A percentile compares a stretch with the other conserved stretches of the same genome.
Evolutionary conservation across 257 asterid species (phyloP).

Genomic region (Striga asiatica): DNA sequence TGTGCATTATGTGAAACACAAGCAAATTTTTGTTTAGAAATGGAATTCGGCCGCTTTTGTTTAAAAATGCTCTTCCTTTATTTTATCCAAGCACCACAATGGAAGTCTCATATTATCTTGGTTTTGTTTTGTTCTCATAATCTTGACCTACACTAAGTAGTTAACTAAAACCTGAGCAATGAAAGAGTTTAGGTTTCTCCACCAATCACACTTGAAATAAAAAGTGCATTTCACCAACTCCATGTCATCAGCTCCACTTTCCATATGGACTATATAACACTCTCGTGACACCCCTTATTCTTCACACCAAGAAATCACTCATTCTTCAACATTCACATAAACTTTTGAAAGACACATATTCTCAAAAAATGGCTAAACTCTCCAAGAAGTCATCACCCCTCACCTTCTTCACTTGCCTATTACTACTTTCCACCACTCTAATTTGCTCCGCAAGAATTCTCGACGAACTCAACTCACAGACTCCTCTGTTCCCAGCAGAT

Average conservation of each 20-base stretch:
- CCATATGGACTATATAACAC: neutral
- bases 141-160: no score
- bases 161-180: no score
- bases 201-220: neutral
- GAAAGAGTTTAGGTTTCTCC: no score
- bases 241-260: slow-evolving; percentile 22
- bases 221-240: slow-evolving; percentile 10
- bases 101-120: no score
- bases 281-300: no score
- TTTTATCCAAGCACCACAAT: no score
- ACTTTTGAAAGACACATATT: neutral
- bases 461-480: slow-evolving; percentile 27
- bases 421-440: slow-evolving; percentile 33
- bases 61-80: no score
- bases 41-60: no score
- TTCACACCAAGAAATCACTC: neutral
- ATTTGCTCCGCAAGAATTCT: slow-evolving; percentile 40
- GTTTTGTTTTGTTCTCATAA: no score
- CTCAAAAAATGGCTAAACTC: slow-evolving; percentile 36
- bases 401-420: slow-evolving; percentile 21
- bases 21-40: no score
- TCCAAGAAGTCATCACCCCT: slow-evolving; percentile 15
- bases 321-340: neutral
- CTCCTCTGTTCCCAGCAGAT: slow-evolving; percentile 19
- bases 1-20: slow-evolving; percentile 11